A percentile compares a stretch with the other conserved stretches of the same genome.
Evolutionary conservation across 805 yeast genomes (phyloP).

Genomic region (Monosporozyma servazzii): DNA sequence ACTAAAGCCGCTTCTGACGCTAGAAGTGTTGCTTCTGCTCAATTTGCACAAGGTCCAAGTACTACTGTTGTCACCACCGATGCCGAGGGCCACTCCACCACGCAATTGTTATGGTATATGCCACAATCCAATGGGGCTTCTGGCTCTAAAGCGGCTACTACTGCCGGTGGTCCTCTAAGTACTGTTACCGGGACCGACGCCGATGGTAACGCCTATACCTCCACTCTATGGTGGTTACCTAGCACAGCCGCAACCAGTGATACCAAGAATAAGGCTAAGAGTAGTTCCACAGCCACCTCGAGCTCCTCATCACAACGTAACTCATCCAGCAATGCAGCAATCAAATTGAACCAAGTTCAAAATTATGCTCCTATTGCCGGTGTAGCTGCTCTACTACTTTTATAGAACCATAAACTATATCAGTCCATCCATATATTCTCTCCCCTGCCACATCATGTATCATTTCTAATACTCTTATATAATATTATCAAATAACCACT

Average conservation of each 20-base stretch:
- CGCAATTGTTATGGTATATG: constrained; percentile 14
- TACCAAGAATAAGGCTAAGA: neutral
- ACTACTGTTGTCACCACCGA: constrained; percentile 17
- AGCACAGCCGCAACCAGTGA: constrained; percentile 8
- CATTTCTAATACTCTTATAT: neutral
- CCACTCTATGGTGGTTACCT: constrained; percentile 29
- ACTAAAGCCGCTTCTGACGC: constrained; percentile 1
- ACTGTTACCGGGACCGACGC: constrained; percentile 15
- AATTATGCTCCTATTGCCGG: neutral
- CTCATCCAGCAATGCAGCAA: constrained; percentile 1
- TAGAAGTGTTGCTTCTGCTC: neutral
- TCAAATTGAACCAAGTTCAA: constrained; percentile 12
- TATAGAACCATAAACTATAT: constrained; percentile 6
- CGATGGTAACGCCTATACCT: constrained; percentile 16
- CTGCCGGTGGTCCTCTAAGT: constrained; percentile 15
- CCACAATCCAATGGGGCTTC: neutral
- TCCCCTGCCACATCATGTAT: neutral
- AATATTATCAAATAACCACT: neutral
- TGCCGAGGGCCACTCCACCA: constrained; percentile 12
- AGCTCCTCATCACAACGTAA: neutral
- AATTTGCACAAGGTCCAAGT: constrained; percentile 12
- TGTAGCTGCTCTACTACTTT: constrained; percentile 8
- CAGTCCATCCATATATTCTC: neutral
- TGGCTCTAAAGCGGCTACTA: too few species aligned
- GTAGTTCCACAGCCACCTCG: neutral